Base-by-base conservation (phyloP, 768 basidiomycete species). In the Russula olivacea region DNA sequence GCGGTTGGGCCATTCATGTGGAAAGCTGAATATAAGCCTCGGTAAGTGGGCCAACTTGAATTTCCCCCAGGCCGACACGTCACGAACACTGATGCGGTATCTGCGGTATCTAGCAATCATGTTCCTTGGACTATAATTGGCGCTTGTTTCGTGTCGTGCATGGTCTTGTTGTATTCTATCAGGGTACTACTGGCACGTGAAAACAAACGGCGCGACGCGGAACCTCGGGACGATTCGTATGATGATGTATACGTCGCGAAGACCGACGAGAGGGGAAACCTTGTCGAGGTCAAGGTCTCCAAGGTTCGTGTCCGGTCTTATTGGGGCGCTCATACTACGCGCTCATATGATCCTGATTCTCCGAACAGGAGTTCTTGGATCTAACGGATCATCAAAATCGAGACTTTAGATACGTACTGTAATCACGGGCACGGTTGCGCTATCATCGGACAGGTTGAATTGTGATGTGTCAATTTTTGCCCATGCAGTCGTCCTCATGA, bases 101-200 rank as follows among this genome's bases (percentile, higher is more conserved):
- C n/a, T 47, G 19, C 4, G 50, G 30, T 51, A 21, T 49, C n/a
- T 25, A 87, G 87, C 53, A 88, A 90, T 66, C 85, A 80, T 60
- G 72, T 91, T 32, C 90, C 89, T 3, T 92, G 91, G 90, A 81
- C 80, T 57, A 79, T 91, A 68, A 91, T 91, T 59, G 83, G 86
- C 2, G 70, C 84, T 56, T 87, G 86, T 73, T 85, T 86, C 70
- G 64, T 75, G 12, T 63, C 71, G 34, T 85, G 85, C 72, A 83
- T 86, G 50, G 32, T 75, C 14, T 58, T 81, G 67, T 55, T 81
- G 17, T 74, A 84, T 25, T 28, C 70, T 41, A 82, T 91, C 61
- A 83, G 87, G 23, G 73, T 68, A 59, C 47, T 83, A 32, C 79
- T 91, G 43, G 69, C 75, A 3, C 72, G 75, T 40, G 87, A 91